Conservation (phyloP, 352 stramenopile genomes). For the Globisporangium sylvaticum region DNA sequence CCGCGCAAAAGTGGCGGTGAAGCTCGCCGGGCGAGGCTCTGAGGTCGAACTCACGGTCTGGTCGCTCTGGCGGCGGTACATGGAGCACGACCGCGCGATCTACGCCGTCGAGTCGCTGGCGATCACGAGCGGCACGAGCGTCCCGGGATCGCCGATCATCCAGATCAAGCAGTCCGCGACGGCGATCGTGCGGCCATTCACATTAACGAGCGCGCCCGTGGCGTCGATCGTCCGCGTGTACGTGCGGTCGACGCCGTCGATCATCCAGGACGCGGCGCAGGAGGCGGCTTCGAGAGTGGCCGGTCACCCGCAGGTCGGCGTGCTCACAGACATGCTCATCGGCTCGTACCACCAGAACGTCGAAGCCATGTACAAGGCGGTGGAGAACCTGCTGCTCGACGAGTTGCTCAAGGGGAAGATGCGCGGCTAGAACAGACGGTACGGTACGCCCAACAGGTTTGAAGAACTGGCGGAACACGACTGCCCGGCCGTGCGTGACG, state of each 20-base stretch:
- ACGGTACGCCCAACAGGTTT: no score
- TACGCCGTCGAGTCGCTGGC: slow-evolving; percentile 17
- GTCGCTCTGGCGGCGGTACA: slow-evolving; percentile 14
- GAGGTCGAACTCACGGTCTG: slow-evolving; percentile 17
- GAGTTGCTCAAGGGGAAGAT: slow-evolving; percentile 16
- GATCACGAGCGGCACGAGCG: slow-evolving; percentile 11
- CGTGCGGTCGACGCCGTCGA: slow-evolving; percentile 14
- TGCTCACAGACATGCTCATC: slow-evolving; percentile 21
- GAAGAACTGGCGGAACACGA: neutral
- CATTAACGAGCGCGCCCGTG: slow-evolving; percentile 9
- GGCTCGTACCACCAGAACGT: slow-evolving; percentile 20
- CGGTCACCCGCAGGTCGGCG: slow-evolving; percentile 13
- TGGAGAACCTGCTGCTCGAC: slow-evolving; percentile 19
- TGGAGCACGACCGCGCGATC: slow-evolving; percentile 6
- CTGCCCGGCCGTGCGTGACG: neutral
- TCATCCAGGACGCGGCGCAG: slow-evolving; percentile 14
- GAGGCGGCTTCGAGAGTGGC: neutral
- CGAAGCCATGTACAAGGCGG: slow-evolving; percentile 18
- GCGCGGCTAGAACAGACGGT: no score
- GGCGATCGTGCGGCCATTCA: slow-evolving; percentile 8
- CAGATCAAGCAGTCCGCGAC: slow-evolving; percentile 18
- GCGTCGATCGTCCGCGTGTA: slow-evolving; percentile 21
- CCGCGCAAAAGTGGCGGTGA: slow-evolving; percentile 14
- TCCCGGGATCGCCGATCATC: slow-evolving; percentile 6
- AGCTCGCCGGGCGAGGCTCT: slow-evolving; percentile 11